Base-by-base conservation (phyloP, 768 basidiomycete genomes). In the Boletellus sp. region DNA sequence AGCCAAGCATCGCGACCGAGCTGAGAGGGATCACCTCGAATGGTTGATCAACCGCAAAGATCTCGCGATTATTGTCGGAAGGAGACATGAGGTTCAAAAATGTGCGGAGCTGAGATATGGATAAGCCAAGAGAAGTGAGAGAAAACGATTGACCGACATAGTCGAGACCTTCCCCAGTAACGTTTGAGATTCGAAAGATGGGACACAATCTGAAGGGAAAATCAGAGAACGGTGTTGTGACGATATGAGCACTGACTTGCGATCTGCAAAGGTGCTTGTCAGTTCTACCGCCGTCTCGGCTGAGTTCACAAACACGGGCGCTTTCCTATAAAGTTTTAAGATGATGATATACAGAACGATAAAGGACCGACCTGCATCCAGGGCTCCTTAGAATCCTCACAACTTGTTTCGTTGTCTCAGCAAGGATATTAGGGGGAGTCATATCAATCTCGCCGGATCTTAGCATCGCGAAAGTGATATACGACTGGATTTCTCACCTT, bases 61-160 rank as follows among this genome's bases (percentile, higher is more conserved):
- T 88, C 60, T 87, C 83, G 42, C 76, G 78, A 57, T 94, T 92
- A 26, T 76, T 79, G 61, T 94, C 91, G 62, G 90, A 92, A 7
- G 94, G 86, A 0, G 92, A 90, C 8, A 97, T 71, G 34, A 94
- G 76, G 65, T 98, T 97, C 47, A 98, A 74, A 71, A 97, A 95
- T 3, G 84, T 89, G 48, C 94, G 82, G 47, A 97, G 70, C 87
- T 90, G 54, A 31, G 37, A 41, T 19, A 17, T 10, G 17, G 38
- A 28, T 70, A 24, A 63, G 56, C 24, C 20, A 40, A 49, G 13
- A 42, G 48, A 28, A 35, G 3, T 17, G 31, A 24, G 15, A 37
- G 12, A 45, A 32, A 10, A 22, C 22, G 43, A 4, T n/a, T 33
- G 4, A 56, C 78, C 41, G 56, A 92, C 86, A 56, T 79, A 76